Evolutionary conservation across 352 stramenopile species (phyloP), one percentile per base, ranked within the genome.

Genomic region (Thraustochytrium sp.): DNA sequence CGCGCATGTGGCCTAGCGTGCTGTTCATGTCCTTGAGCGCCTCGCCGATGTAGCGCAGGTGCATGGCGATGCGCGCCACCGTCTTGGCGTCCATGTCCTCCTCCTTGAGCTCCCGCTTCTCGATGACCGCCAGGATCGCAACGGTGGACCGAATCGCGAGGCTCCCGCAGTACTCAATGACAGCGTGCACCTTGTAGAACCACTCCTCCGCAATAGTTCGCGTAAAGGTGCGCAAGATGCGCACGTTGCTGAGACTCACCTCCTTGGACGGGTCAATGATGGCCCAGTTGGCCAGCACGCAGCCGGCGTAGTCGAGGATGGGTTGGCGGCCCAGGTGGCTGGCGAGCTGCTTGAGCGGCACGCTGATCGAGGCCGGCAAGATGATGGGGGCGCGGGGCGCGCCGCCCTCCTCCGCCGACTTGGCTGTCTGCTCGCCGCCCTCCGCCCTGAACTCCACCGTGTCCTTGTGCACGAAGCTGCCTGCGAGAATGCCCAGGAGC

Each of bases 131-230:
- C 11, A 31, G 0, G n/a, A 31, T 40, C 8, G 37, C 61, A 48
- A 85, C 23, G 13, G 59, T 16, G 38, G 72, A 64, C 13, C n/a
- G 16, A 4, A 85, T 44, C 13, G 73, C 82, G 16, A 37, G 34
- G 5, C 3, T 73, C 11, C 46, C 82, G 16, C 53, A n/a, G 36
- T 72, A 21, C 49, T 85, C 82, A 37, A 85, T 85, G 21, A 85
- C 82, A 1, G 65, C 42, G 42, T 85, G 82, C 3, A 84, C 77
- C 75, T 78, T 85, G 63, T 78, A 85, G 34, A 85, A 85, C 82
- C 82, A 85, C 72, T 85, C 82, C 59, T 85, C 82, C 3, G 76
- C 37, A 31, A 44, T 23, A 21, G 82, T 48, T 13, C 75, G 37
- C 29, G 82, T 85, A 42, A 85, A 85, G 37, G 72, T 82, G 23